Evolutionary conservation across 495 filamentous ascomycete genomes (phyloP), one percentile per base, ranked within the genome.

Genomic region (Daldinia caldariorum): DNA sequence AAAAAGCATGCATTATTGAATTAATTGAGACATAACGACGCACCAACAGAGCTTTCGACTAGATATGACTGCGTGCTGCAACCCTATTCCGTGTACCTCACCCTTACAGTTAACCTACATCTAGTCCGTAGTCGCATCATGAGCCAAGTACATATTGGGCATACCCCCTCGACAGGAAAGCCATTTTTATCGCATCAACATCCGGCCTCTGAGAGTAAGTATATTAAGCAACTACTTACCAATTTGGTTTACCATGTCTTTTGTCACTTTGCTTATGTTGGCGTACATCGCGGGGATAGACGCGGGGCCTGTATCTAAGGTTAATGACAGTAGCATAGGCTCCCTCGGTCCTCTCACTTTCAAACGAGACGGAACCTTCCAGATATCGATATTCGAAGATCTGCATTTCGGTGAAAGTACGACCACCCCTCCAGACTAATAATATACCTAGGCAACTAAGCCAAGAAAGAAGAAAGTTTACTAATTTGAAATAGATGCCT

Each of bases 391-490:
- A 31, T 91, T 93, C 67, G 80, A 86, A 22, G 90, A 92, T 70
- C 71, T 92, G 18, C 89, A 92, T 76, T 91, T 89, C 67, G 90
- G 87, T 9, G 90, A 92, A 73, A 82, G 86, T 87, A 79, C 37
- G 9, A 41, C 39, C 26, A 14, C 22, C 20, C 29, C 13, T 22
- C 22, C 14, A 22, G n/a, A 39, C 32, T 55, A 22, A 26, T 26
- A 26, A n/a, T n/a, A n/a, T n/a, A n/a, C n/a, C n/a, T 26, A 26
- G 26, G 3, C 26, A 43, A 41, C 8, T 18, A 18, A 32, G 32
- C 6, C 13, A 37, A 22, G 38, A 18, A 37, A 22, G 38, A 61
- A 47, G 26, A 13, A 35, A 20, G 43, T 50, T 61, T 58, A 64
- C 58, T 9, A 20, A 41, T 6, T 51, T 63, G 67, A 54, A 41